Base-by-base conservation (phyloP, 768 basidiomycete species). In the Tephrocybe sp. region DNA sequence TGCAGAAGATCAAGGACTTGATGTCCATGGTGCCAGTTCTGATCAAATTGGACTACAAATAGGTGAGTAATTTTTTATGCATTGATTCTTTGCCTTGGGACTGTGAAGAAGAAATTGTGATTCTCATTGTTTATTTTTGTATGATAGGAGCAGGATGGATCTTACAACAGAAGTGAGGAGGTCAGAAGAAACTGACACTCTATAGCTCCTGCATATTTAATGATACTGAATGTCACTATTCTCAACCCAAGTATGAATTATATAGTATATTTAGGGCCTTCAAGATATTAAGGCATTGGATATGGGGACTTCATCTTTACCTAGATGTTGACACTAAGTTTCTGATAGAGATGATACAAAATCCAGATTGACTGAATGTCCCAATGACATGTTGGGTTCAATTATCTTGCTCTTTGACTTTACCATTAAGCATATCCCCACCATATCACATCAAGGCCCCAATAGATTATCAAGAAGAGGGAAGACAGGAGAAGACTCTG, bases 351-450 rank as follows among this genome's bases (percentile, higher is more conserved):
- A 75, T 73, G 73, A 51, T 76, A 3, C 63, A 62, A 20, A 55
- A 65, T 0, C 72, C 73, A 0, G 68, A 76, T 40, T 48, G 70
- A 0, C 72, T 73, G 0, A 72, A 69, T 45, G 66, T 69, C 0
- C 61, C 70, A 0, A 64, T 75, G 45, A 68, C 72, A 9, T 46
- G 67, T 20, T 76, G 74, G 74, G 65, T 76, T 1, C 34, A 56
- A 2, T 69, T 33, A 67, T 75, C 6, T 50, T 60, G 0, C 47
- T 71, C 0, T 75, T 73, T 48, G 55, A 71, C 42, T 75, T 75
- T 40, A 57, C 59, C 14, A 51, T 73, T 1, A 40, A 61, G 1
- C 70, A 76, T 48, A 64, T 75, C 0, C 71, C 70, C 0, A 69
- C 65, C 0, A 52, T 62, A 36, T 8, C 5, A 5, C 17, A 30